phyloP scores from a whole-genome alignment of 176 grass and related monocot species.

The Aegilops tauschii region DNA sequence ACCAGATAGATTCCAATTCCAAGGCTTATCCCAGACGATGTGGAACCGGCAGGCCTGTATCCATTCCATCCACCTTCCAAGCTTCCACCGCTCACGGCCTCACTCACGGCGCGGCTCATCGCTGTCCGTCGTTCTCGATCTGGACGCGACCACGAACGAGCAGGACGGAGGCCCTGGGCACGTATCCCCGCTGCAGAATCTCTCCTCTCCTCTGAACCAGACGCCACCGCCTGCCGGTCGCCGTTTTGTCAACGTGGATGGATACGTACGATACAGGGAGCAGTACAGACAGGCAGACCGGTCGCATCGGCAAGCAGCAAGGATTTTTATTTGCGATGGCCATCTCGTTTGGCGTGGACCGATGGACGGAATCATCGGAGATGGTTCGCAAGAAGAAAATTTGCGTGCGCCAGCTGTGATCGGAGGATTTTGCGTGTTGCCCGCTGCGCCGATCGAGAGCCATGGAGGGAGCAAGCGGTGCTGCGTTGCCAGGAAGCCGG shows the following conservation, averaged over 20 bases:
- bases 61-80: neutral
- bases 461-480: neutral
- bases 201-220: neutral
- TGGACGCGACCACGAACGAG: too few relatives aligned
- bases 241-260: slow-evolving; percentile 15
- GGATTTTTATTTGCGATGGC: neutral
- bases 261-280: too few relatives aligned
- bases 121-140: too few relatives aligned
- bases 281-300: neutral
- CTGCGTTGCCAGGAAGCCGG: neutral
- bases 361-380: neutral
- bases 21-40: neutral
- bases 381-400: neutral
- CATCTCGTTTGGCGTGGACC: neutral
- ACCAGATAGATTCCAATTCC: too few relatives aligned
- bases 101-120: too few relatives aligned
- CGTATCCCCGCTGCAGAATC: neutral
- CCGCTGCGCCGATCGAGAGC: neutral
- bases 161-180: neutral
- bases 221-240: neutral
- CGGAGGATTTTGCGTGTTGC: neutral
- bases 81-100: too few relatives aligned
- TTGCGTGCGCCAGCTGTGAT: neutral
- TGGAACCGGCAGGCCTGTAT: neutral
- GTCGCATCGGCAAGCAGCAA: neutral